Evolutionary conservation across 2,329 filamentous ascomycete genomes (phyloP).

Genomic region (Aspergillus bombycis): DNA sequence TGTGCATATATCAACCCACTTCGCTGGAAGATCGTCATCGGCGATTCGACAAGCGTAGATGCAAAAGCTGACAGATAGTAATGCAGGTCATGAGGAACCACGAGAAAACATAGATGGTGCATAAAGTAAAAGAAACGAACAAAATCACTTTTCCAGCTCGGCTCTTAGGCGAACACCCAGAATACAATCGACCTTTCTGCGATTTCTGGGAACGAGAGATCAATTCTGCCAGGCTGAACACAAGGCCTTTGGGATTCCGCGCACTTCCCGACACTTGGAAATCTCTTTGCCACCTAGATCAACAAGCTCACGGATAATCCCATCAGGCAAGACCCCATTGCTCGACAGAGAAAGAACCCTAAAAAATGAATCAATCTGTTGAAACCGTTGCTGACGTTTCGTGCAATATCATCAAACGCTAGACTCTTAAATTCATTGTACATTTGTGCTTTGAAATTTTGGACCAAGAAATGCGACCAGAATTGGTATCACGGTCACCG

Average conservation of each 20-base stretch:
- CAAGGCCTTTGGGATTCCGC: slow-evolving; percentile 44
- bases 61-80: slow-evolving; percentile 25
- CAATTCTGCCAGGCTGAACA: slow-evolving; percentile 56
- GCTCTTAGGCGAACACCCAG: slow-evolving; percentile 56
- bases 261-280: not conserved
- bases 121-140: slow-evolving; percentile 22
- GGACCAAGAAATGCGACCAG: slow-evolving; percentile 73
- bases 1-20: slow-evolving; percentile 28
- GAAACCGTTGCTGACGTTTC: slow-evolving; percentile 59
- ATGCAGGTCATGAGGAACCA: slow-evolving; percentile 28
- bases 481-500: slow-evolving; percentile 62
- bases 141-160: slow-evolving; percentile 52
- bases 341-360: slow-evolving; percentile 60
- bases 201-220: slow-evolving; percentile 49
- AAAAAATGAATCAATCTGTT: slow-evolving; percentile 66
- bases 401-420: slow-evolving; percentile 65
- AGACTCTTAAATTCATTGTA: slow-evolving; percentile 70
- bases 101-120: slow-evolving; percentile 19
- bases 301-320: slow-evolving; percentile 59
- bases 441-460: slow-evolving; percentile 75
- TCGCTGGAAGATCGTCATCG: slow-evolving; percentile 27
- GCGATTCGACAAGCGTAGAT: slow-evolving; percentile 26
- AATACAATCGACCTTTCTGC: slow-evolving; percentile 58
- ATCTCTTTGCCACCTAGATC: slow-evolving; percentile 50
- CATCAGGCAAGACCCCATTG: slow-evolving; percentile 54